Base-by-base conservation (phyloP, 1,284 basidiomycete genomes). In the Ceratobasidium papillatum region DNA sequence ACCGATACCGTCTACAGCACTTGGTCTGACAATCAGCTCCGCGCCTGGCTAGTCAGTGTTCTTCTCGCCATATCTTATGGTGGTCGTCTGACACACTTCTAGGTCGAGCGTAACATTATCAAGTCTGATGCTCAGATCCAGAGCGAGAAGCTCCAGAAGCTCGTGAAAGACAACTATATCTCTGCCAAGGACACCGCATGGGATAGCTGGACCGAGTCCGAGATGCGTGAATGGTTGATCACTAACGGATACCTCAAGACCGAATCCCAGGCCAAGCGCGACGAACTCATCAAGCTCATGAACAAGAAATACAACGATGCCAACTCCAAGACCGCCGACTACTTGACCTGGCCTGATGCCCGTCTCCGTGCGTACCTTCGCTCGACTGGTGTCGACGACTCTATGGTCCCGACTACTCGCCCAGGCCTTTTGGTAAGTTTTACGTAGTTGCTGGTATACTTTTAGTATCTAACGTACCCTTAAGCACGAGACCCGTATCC, bases 321-420 rank as follows among this genome's bases (percentile, higher is more conserved):
- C 32, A 82, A 83, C 27, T 79, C 82, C 0, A 84, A 84, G 47
- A 83, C 85, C 7, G 86, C 89, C 2, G 84, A 87, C 0, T 95
- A 94, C 82, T 84, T 95, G 64, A 86, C 87, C n/a, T 96, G 94
- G 94, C 94, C 94, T 17, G 94, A 96, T 79, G 92, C 94, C 2
- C 88, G 94, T 58, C 87, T 96, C 38, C 91, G 94, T 71, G 93
- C 92, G 0, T 94, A 91, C 81, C 86, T 96, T 36, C 87, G 93
- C 75, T 88, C 91, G 80, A 87, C 88, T 76, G 91, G 91, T 64
- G 79, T 95, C 47, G 85, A 87, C 77, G 93, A 95, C 79, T 85
- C 86, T 22, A 85, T 86, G 74, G 84, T 92, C 54, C 91, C 90
- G 25, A 86, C 86, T 0, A 81, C 81, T 14, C 89, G 94, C 59